Evolutionary conservation across 2,329 filamentous ascomycete species (phyloP).

Genomic region (Didymellaceae sp.): DNA sequence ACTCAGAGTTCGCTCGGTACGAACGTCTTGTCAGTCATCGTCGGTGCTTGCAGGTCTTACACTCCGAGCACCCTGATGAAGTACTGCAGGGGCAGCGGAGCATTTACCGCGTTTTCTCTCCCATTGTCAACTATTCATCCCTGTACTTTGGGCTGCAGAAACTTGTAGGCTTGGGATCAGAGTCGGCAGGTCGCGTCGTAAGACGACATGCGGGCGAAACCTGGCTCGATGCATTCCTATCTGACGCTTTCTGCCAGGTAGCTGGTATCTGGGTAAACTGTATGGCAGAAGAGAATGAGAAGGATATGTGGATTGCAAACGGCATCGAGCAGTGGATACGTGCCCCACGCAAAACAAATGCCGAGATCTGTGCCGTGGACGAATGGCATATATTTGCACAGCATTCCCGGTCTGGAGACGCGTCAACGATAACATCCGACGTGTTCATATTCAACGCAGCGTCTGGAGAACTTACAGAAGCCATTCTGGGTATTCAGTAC

Average conservation of each 20-base stretch:
- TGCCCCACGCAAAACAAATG: conserved; percentile 20
- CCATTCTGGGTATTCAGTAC: conserved; percentile 44
- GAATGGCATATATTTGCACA: conserved; percentile 39
- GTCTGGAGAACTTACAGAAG: conserved; percentile 32
- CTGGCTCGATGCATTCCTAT: conserved; percentile 36
- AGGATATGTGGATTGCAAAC: conserved; percentile 42
- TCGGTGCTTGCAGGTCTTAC: conserved; percentile 36
- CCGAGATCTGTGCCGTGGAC: conserved; percentile 7
- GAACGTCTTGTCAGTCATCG: conserved; percentile 41
- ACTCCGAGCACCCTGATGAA: conserved; percentile 37
- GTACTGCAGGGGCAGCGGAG: conserved; percentile 42
- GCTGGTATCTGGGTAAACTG: conserved; percentile 42
- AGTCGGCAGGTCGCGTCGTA: conserved; percentile 22
- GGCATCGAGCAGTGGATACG: conserved; percentile 41
- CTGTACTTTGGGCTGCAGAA: conserved; percentile 41
- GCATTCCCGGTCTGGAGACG: conserved; percentile 29
- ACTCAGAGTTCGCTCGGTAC: conserved; percentile 37
- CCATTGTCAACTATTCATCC: conserved; percentile 46
- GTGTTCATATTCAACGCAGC: conserved; percentile 44
- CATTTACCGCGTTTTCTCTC: conserved; percentile 49
- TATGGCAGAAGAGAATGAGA: conserved; percentile 25
- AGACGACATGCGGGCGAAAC: conserved; percentile 26
- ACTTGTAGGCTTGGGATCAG: conserved; percentile 14
- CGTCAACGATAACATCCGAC: conserved; percentile 36
- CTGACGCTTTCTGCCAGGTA: conserved; percentile 45